These are phyloP conservation scores for Penicillium angulare DNA, from an alignment of 495 filamentous ascomycete species.

Conservation along the genomic window DNA sequence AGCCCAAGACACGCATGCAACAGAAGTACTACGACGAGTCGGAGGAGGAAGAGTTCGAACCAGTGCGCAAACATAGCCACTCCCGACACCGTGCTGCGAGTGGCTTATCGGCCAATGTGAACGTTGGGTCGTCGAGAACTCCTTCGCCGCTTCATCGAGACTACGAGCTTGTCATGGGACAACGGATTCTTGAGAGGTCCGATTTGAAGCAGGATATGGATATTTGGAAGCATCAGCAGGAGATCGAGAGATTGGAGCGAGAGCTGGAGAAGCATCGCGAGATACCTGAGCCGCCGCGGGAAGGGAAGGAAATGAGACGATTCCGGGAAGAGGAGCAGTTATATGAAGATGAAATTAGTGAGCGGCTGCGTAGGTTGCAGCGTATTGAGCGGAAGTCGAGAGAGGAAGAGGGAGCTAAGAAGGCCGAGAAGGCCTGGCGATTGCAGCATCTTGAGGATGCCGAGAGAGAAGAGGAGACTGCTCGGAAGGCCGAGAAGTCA, in stretches of 20 bases:
- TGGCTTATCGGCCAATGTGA: background rate
- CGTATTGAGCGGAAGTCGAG: conserved; percentile 33
- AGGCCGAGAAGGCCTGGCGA: conserved; percentile 29
- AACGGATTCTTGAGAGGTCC: conserved; percentile 36
- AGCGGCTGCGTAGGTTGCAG: conserved; percentile 32
- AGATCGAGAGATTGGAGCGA: conserved; percentile 43
- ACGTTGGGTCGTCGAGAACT: background rate
- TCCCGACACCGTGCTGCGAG: background rate
- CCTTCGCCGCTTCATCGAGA: conserved; percentile 29
- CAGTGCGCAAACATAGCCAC: conserved; percentile 12
- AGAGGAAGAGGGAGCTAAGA: conserved; percentile 21
- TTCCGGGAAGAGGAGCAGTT: conserved; percentile 35
- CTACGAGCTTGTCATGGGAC: conserved; percentile 36
- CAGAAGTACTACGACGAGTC: conserved; percentile 26
- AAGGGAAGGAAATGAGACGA: conserved; percentile 20
- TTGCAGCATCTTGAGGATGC: conserved; percentile 25
- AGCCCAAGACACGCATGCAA: conserved; percentile 16
- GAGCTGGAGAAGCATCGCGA: conserved; percentile 41
- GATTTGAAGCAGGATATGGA: conserved; percentile 42
- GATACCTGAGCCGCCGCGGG: conserved; percentile 9
- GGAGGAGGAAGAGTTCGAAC: conserved; percentile 26
- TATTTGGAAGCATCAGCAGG: conserved; percentile 40
- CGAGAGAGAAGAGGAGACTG: conserved; percentile 31
- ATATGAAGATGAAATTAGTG: conserved; percentile 40
- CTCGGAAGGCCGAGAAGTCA: conserved; percentile 26